Base-by-base conservation (phyloP, 2,329 filamentous ascomycete species). In the Ceratocystis papillata region DNA sequence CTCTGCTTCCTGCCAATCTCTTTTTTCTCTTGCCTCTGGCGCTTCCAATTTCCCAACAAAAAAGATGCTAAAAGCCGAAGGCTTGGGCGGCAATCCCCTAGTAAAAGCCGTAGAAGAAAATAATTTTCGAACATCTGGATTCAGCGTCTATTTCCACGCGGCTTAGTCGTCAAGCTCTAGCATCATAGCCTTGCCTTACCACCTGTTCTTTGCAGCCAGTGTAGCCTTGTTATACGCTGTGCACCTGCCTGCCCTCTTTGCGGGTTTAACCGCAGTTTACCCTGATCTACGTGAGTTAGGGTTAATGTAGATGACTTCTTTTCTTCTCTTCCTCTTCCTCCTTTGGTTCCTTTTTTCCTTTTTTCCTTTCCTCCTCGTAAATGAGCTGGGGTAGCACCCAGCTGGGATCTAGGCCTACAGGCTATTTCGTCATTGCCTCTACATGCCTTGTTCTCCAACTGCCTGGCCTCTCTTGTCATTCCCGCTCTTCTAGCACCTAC, bases 11-110 rank as follows among this genome's bases (percentile, higher is more conserved):
- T 59, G 53, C 53, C 33, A 59, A 59, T 59, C 15, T 20, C 28
- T 59, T 15, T 57, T 57, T 17, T 59, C 22, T 22, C 10, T 22
- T 12, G 17, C 30, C 25, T 59, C n/a, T 33, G 53, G 17, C 25
- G 53, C 28, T 37, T 59, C 28, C 12, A 59, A 59, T 59, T 59
- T 59, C 53, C 12, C 53, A 59, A 59, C 53, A 59, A 59, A 59
- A 59, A 59, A 37, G n/a, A 30, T 33, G 20, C 48, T 53, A 53
- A 25, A 53, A 53, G 8, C 20, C 2, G 22, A 10, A 28, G 48
- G 48, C 48, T 53, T 53, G 48, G 17, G 5, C 37, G 10, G 10
- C 10, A 25, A 53, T 12, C 8, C 20, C 3, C 3, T 20, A 48
- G 25, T 5, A 53, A 8, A 25, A 53, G 1, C n/a, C 4, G 25